Evolutionary conservation across 1,139 yeast species (phyloP), one percentile per base, ranked within the genome.

Genomic region (Candida tetrigidarum): DNA sequence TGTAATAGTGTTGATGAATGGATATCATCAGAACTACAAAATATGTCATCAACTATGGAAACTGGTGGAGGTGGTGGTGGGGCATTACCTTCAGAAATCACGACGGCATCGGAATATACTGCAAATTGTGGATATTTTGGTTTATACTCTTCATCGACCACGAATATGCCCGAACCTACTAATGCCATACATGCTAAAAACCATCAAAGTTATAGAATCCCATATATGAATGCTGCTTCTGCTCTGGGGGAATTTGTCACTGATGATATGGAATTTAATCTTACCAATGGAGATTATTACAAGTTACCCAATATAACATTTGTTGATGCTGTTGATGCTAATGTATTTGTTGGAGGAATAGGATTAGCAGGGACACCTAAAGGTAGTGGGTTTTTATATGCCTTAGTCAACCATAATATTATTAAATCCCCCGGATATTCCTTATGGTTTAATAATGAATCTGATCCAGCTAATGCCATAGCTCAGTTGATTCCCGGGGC

Each of bases 401-500:
- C 55, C 0, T 56, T 83, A 48, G 58, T 48, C 7, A 49, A 57
- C 0, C 50, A 59, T 2, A 70, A 68, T 1, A 19, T 69, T 14
- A 77, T 83, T 36, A 56, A 63, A 23, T 59, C 80, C 0, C 62
- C 76, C 3, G 76, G 86, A 1, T 86, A 81, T 59, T 84, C 91
- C 0, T 57, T 83, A 26, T 80, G 77, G 67, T 65, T 82, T 40
- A 66, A 66, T 41, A 49, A 54, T 37, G 49, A 47, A 19, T 33
- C 49, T 9, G 47, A 51, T 18, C 36, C 44, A 20, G 52, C 50
- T 27, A 41, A 46, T 26, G 51, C 59, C 34, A 36, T 58, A 18
- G 82, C 81, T 9, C 64, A 65, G 41, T 57, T 86, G 15, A 58
- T 84, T n/a, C 69, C 84, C 1, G 92, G 92, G 11, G 80, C 78